Evolutionary conservation across 2,329 filamentous ascomycete genomes (phyloP).

Genomic region (Kalaharituber pfeilii): DNA sequence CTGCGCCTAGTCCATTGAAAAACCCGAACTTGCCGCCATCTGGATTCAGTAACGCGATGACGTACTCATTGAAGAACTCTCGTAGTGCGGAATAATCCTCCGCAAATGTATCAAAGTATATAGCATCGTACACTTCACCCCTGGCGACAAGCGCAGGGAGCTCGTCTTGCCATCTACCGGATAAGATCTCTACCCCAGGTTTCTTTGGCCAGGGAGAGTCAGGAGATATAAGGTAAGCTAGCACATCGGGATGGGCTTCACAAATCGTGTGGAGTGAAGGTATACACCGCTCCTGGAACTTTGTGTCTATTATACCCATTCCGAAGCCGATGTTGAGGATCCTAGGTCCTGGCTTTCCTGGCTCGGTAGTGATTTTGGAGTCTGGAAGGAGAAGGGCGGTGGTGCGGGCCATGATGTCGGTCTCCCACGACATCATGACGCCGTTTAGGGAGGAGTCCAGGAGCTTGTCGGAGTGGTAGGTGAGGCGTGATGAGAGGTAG

Average conservation of each 20-base stretch:
- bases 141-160: constrained; percentile 49
- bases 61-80: constrained; percentile 72
- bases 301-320: constrained; percentile 71
- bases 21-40: constrained; percentile 70
- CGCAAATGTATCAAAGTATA: constrained; percentile 97
- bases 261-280: constrained; percentile 67
- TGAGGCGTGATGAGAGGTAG: constrained; percentile 31
- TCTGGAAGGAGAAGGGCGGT: constrained; percentile 44
- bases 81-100: constrained; percentile 79
- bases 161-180: constrained; percentile 60
- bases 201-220: constrained; percentile 29
- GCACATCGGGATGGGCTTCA: constrained; percentile 65
- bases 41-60: constrained; percentile 59
- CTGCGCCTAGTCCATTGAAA: constrained; percentile 80
- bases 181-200: constrained; percentile 46
- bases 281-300: constrained; percentile 53
- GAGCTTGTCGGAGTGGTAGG: constrained; percentile 45
- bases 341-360: constrained; percentile 36
- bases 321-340: constrained; percentile 79
- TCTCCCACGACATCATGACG: constrained; percentile 91
- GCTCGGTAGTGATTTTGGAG: constrained; percentile 16
- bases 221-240: constrained; percentile 25
- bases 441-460: constrained; percentile 56
- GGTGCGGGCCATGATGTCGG: constrained; percentile 64
- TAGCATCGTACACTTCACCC: constrained; percentile 60